These are phyloP conservation scores for Lablab purpureus DNA, from an alignment of 306 rosid genomes.

Conservation along the genomic window DNA sequence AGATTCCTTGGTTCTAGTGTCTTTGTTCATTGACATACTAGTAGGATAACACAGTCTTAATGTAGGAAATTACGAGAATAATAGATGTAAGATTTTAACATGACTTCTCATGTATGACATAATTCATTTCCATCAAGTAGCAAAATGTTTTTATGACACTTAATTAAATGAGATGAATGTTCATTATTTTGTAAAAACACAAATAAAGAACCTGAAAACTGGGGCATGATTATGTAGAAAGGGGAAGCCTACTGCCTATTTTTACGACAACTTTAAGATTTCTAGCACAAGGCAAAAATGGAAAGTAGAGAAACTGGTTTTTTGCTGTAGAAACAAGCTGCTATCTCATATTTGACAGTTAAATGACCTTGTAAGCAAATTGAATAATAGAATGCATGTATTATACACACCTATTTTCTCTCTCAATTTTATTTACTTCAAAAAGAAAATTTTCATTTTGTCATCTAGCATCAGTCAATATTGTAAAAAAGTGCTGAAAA, in stretches of 20 bases:
- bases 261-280: not conserved
- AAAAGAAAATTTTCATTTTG: not conserved
- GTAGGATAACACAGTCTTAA: not conserved
- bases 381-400: not conserved
- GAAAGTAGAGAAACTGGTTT: not conserved
- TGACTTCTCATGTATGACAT: not conserved
- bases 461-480: conserved; percentile 37
- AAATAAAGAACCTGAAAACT: not conserved
- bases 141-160: not conserved
- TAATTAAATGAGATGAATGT: not conserved
- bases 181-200: not conserved
- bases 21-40: not conserved
- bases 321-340: conserved; percentile 37
- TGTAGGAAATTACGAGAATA: not conserved
- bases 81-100: not conserved
- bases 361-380: not conserved
- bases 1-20: not conserved
- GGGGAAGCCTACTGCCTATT: not conserved
- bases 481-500: conserved; percentile 18
- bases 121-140: not conserved
- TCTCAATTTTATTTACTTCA: not conserved
- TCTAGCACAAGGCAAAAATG: not conserved
- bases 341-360: conserved; percentile 36
- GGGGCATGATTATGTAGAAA: not conserved
- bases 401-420: not conserved